Percentiles rank a stretch among this genome's conserved stretches.
phyloP scores from a whole-genome alignment of 768 basidiomycete species.

The Mrakia hoshinonis region DNA sequence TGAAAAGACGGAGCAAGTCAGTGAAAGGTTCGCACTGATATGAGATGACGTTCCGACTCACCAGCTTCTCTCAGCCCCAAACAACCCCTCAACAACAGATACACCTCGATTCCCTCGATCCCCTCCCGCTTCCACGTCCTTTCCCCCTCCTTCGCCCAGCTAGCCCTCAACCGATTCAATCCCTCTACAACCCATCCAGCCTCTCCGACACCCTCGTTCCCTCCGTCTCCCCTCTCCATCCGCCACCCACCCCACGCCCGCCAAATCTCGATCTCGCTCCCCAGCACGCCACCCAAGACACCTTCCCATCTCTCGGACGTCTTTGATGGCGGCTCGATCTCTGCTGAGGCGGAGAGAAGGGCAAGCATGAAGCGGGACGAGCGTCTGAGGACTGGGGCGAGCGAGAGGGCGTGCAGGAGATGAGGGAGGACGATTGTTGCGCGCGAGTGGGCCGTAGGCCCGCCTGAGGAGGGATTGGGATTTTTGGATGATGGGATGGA shows the following conservation, averaged over 20 bases:
- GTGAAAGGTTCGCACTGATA: no score
- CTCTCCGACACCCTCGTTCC: conserved; percentile 13
- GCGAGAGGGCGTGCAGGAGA: conserved; percentile 38
- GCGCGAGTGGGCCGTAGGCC: conserved; percentile 25
- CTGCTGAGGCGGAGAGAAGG: conserved; percentile 38
- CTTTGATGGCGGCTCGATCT: conserved; percentile 37
- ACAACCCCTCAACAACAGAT: conserved; percentile 39
- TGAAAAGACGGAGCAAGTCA: background rate
- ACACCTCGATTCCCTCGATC: conserved; percentile 41
- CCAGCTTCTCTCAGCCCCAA: conserved; percentile 42
- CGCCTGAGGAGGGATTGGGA: conserved; percentile 19
- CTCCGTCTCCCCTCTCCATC: conserved; percentile 30
- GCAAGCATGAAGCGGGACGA: conserved; percentile 38
- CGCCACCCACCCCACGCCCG: conserved; percentile 26
- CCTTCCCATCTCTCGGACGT: conserved; percentile 39
- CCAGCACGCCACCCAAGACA: conserved; percentile 32
- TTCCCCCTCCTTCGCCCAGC: conserved; percentile 33
- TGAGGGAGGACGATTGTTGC: conserved; percentile 41
- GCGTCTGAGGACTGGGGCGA: conserved; percentile 31
- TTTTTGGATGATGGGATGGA: conserved; percentile 29
- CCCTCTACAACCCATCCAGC: conserved; percentile 33
- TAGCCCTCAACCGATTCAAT: conserved; percentile 34
- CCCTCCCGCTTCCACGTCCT: conserved; percentile 27
- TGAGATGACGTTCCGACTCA: conserved; percentile 31
- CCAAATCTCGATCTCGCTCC: conserved; percentile 21